Conservation (phyloP, 345 rosid genomes). For the Salix arbutifolia region DNA sequence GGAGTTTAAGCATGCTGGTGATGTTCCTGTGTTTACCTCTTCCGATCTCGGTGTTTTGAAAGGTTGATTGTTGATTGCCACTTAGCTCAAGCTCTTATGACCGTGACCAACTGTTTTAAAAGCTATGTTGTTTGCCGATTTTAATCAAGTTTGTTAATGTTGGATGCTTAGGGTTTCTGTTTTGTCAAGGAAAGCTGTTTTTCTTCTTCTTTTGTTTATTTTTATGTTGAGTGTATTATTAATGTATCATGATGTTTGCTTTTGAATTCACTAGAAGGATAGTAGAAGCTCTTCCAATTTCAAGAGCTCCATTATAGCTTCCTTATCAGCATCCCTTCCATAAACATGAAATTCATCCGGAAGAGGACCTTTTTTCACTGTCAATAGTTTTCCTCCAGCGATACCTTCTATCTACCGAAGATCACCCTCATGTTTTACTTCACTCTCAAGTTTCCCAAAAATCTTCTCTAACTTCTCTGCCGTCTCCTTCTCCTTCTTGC, state of each 20-base stretch:
- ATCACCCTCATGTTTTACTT: slow-evolving; percentile 19
- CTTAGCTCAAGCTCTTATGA: too few species aligned
- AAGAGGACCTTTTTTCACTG: too few species aligned
- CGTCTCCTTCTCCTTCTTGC: too few species aligned
- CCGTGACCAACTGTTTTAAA: too few species aligned
- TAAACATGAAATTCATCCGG: not conserved
- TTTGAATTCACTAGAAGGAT: too few species aligned
- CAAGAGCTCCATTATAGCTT: not conserved
- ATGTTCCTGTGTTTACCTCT: slow-evolving; percentile 50
- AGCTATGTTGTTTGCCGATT: too few species aligned
- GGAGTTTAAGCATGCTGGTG: slow-evolving; percentile 80
- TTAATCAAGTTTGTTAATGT: not conserved
- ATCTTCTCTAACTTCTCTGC: too few species aligned
- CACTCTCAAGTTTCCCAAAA: not conserved
- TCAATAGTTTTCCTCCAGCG: not conserved
- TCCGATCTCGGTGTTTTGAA: slow-evolving; percentile 76
- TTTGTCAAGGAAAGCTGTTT: too few species aligned
- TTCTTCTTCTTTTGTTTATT: too few species aligned
- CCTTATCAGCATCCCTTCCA: too few species aligned
- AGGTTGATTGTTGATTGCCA: slow-evolving; percentile 32
- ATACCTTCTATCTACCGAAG: slow-evolving; percentile 13
- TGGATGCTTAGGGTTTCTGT: not conserved
- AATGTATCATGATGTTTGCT: too few species aligned
- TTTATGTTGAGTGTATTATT: too few species aligned
- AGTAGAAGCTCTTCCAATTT: not conserved